These are phyloP conservation scores for Parastagonospora avenae DNA, from an alignment of 2,329 filamentous ascomycete genomes.

Conservation along the genomic window DNA sequence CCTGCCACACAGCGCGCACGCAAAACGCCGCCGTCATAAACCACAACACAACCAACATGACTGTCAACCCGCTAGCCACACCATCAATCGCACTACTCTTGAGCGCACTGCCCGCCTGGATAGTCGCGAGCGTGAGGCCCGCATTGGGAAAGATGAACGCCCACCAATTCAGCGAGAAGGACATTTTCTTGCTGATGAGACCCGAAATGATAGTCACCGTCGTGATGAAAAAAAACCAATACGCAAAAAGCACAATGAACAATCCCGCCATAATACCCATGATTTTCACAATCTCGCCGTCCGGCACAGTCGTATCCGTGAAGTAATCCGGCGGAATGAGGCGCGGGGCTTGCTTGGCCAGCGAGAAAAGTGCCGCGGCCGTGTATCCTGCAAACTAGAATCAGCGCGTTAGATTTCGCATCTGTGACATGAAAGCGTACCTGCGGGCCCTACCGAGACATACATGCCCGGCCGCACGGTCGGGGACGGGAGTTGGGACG, in stretches of 20 bases:
- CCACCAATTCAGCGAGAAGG: conserved; percentile 53
- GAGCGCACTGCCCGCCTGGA: conserved; percentile 61
- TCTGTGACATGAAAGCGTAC: conserved; percentile 54
- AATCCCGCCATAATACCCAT: conserved; percentile 53
- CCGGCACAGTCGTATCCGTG: conserved; percentile 30
- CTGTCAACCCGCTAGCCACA: conserved; percentile 61
- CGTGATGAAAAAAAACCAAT: conserved; percentile 58
- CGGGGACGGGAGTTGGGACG: conserved; percentile 56
- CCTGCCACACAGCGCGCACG: conserved; percentile 55
- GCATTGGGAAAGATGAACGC: conserved; percentile 71
- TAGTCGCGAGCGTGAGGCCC: conserved; percentile 65
- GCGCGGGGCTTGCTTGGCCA: conserved; percentile 49
- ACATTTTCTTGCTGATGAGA: conserved; percentile 44
- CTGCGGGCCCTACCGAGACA: conserved; percentile 54
- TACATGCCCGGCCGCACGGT: conserved; percentile 56
- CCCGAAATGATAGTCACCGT: conserved; percentile 47
- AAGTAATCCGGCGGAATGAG: conserved; percentile 44
- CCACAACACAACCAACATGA: conserved; percentile 62
- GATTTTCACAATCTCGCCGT: conserved; percentile 47
- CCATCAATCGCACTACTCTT: conserved; percentile 59
- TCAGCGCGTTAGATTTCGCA: conserved; percentile 62
- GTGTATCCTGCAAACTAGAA: conserved; percentile 47
- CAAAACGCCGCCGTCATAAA: conserved; percentile 58
- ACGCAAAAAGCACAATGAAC: conserved; percentile 56
- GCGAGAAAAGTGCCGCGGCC: conserved; percentile 50